Base-by-base conservation (phyloP, 495 filamentous ascomycete species). In the Lineolata rhizophorae region DNA sequence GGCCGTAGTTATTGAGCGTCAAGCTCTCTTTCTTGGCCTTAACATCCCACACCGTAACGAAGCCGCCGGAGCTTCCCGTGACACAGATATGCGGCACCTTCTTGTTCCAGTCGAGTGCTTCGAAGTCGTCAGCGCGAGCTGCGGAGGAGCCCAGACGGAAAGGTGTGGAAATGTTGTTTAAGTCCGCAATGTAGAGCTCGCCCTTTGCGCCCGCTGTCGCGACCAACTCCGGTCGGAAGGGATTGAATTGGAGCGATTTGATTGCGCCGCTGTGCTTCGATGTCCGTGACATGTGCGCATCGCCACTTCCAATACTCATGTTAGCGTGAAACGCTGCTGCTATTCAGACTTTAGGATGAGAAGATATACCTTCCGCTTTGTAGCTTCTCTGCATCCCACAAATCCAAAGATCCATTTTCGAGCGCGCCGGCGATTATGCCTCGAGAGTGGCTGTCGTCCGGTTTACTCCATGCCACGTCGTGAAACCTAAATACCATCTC, bases 41-140 rank as follows among this genome's bases (percentile, higher is more conserved):
- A 27, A 95, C 68, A 60, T 99, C 87, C 87, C 87, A 99, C 2
- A 99, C 84, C 8, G 87, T 94, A 18, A 95, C 83, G 45, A 93
- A 92, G 8, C 87, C 87, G 13, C 82, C 87, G 41, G 70, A 82
- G 47, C 85, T 83, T 40, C 87, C 87, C 9, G 87, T 93, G 18
- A 82, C 90, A 37, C 95, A 54, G 45, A 99, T 99, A 52, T 99
- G 84, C 14, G 84, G 62, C 24, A 94, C 84, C 58, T 92, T 95
- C 45, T 83, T 83, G 57, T 99, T 99, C 87, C 87, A 99, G 41
- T 93, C 85, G 44, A 95, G 57, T 36, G 80, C 83, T 39, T 94
- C 83, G 39, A 94, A 75, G 44, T 95, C 90, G 47, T 95, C 85
- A 5, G 82, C 74, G 41, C 77, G 72, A 41, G 83, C 82, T 10